phyloP scores from a whole-genome alignment of 176 grass and related monocot species.

The Stipa capillata region DNA sequence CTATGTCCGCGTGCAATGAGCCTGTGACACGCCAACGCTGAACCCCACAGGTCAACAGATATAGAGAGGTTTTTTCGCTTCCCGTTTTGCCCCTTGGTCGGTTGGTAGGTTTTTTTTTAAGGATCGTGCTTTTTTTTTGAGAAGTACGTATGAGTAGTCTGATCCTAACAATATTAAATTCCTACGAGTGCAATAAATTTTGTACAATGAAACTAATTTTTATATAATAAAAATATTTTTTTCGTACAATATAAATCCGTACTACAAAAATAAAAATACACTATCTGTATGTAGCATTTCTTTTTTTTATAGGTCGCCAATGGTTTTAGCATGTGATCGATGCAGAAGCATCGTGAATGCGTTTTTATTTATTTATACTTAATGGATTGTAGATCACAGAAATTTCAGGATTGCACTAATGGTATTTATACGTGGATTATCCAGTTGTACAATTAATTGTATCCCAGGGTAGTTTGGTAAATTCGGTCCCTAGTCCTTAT shows the following conservation, averaged over 20 bases:
- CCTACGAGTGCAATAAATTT: too few relatives aligned
- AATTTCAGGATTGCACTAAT: background rate
- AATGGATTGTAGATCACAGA: background rate
- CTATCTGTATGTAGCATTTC: too few relatives aligned
- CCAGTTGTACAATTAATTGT: background rate
- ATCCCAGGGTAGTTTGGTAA: background rate
- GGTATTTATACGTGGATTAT: background rate
- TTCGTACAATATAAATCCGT: too few relatives aligned
- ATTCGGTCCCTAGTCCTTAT: conserved; percentile 1
- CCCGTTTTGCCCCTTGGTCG: conserved; percentile 42
- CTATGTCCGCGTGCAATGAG: conserved; percentile 6
- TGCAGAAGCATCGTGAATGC: too few relatives aligned
- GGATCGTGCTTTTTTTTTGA: too few relatives aligned
- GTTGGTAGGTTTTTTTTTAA: background rate
- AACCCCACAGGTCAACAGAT: conserved; percentile 25
- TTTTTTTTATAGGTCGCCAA: background rate
- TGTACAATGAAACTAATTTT: too few relatives aligned
- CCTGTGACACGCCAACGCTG: background rate
- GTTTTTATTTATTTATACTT: background rate
- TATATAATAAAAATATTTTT: too few relatives aligned
- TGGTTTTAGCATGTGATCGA: background rate
- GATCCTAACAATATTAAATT: too few relatives aligned
- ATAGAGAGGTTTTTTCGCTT: background rate
- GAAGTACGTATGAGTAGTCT: too few relatives aligned
- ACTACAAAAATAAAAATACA: too few relatives aligned